Base-by-base conservation (phyloP, 352 stramenopile genomes). In the Phytophthora sp. region DNA sequence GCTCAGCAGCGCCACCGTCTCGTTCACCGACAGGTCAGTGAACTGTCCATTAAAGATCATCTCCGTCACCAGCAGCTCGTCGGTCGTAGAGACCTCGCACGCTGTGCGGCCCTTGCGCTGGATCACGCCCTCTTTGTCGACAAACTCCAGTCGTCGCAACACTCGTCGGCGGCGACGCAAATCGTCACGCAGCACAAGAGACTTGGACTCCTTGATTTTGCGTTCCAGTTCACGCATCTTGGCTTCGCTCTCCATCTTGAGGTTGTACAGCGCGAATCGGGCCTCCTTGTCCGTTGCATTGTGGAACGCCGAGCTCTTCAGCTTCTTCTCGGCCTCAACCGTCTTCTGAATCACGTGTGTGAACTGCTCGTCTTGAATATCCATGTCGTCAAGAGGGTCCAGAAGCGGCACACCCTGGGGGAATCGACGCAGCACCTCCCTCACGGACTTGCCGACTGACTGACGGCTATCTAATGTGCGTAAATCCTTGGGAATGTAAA, bases 31-130 rank as follows among this genome's bases (percentile, higher is more conserved):
- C n/a, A 99, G 77, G 41, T 99, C 96, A 63, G 98, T 99, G 83
- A 99, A 99, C 29, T 98, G 85, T 38, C 97, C 97, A 38, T 93
- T 97, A 79, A 99, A 99, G 33, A 99, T 98, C 57, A 99, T 88
- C 76, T 99, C 98, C 4, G 97, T 99, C 33, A 99, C 88, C 20
- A 99, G 86, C 57, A 99, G 76, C 74, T 99, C 98, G 71, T 99
- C 94, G 2, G 94, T 96, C 11, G 97, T 99, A 44, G 98, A 99
- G 53, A 99, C 96, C 78, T 99, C 98, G 73, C 97, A 99, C 4
- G 97, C 98, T 21, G 98, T 98, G 42, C 97, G 89, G 30, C 98
- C 98, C 82, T 99, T 99, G n/a, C 97, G 95, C 74, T 99, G 95
- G 68, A 99, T 99, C 38, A 99, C 96, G 15, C 90, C 88, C 24